Evolutionary conservation across 352 stramenopile genomes (phyloP).

Genomic region (Pythium phragmitis): DNA sequence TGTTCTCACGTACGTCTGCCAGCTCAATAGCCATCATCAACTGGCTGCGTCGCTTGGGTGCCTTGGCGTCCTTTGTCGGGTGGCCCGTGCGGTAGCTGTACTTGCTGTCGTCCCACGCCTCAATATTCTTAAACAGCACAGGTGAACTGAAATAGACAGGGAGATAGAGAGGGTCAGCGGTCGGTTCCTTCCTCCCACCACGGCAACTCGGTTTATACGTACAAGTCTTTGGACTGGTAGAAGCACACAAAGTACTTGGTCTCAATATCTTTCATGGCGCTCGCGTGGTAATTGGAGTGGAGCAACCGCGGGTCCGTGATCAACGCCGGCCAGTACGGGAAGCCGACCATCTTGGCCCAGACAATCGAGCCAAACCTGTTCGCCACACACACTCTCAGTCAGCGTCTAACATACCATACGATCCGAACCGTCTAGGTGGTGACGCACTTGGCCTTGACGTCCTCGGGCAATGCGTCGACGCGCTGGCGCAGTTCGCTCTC

Average conservation of each 20-base stretch:
- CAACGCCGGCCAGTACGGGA: slow-evolving; percentile 78
- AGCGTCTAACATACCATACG: neutral
- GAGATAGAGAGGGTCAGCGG: neutral
- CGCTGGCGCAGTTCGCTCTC: slow-evolving; percentile 32
- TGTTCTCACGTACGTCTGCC: slow-evolving; percentile 48
- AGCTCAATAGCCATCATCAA: slow-evolving; percentile 70
- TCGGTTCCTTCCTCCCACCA: neutral
- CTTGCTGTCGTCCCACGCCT: slow-evolving; percentile 71
- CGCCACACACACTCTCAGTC: neutral
- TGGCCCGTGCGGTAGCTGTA: slow-evolving; percentile 59
- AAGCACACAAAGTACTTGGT: slow-evolving; percentile 79
- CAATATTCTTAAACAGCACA: slow-evolving; percentile 65
- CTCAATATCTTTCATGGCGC: slow-evolving; percentile 55
- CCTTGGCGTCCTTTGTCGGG: slow-evolving; percentile 69
- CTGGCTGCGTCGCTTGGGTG: slow-evolving; percentile 60
- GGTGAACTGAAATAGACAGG: slow-evolving; percentile 33
- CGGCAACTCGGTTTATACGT: slow-evolving; percentile 10
- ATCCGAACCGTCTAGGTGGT: neutral
- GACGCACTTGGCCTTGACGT: slow-evolving; percentile 56
- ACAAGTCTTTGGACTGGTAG: slow-evolving; percentile 80
- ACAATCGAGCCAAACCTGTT: slow-evolving; percentile 70
- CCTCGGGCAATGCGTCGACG: slow-evolving; percentile 50
- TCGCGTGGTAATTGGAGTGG: slow-evolving; percentile 41
- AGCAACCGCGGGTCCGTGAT: slow-evolving; percentile 65
- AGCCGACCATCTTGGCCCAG: slow-evolving; percentile 83